phyloP scores from a whole-genome alignment of 805 yeast genomes.

The Metschnikowia henanensis region DNA sequence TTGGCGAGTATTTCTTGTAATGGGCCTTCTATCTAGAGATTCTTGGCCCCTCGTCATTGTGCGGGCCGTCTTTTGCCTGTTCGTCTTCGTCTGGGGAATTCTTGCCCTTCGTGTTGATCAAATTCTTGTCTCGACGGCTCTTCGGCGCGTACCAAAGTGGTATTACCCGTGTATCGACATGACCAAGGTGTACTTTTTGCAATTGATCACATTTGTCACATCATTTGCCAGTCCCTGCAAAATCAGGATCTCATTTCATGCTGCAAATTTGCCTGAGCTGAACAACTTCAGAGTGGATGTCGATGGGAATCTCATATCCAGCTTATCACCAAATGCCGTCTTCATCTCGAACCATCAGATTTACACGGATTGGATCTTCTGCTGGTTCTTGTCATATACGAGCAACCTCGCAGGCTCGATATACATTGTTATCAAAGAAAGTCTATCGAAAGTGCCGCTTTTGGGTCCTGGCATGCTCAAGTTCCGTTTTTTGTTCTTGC shows the following conservation, averaged over 20 bases:
- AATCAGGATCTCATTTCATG: slow-evolving; percentile 51
- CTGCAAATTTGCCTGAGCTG: slow-evolving; percentile 33
- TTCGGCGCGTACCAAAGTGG: slow-evolving; percentile 29
- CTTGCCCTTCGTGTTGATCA: slow-evolving; percentile 51
- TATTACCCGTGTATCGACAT: slow-evolving; percentile 45
- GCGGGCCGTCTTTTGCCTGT: slow-evolving; percentile 24
- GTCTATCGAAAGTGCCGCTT: slow-evolving; percentile 68
- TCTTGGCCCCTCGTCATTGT: slow-evolving; percentile 16
- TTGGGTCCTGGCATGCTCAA: slow-evolving; percentile 85
- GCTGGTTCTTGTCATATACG: slow-evolving; percentile 84
- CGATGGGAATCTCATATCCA: slow-evolving; percentile 22
- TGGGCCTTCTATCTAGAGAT: slow-evolving; percentile 9
- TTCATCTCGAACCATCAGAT: slow-evolving; percentile 90
- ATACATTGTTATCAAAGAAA: slow-evolving; percentile 72
- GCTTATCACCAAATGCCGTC: slow-evolving; percentile 53
- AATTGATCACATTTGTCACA: slow-evolving; percentile 51
- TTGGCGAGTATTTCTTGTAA: not conserved
- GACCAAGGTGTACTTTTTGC: slow-evolving; percentile 60
- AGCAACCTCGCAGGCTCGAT: slow-evolving; percentile 63
- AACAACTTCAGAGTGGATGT: slow-evolving; percentile 22
- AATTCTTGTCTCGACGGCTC: slow-evolving; percentile 32
- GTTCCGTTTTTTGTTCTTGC: slow-evolving; percentile 74
- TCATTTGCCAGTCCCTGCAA: slow-evolving; percentile 52
- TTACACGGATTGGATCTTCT: slow-evolving; percentile 88
- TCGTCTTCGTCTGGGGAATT: slow-evolving; percentile 26